Evolutionary conservation across 2,329 filamentous ascomycete genomes (phyloP).

Genomic region (Xylariales sp.): DNA sequence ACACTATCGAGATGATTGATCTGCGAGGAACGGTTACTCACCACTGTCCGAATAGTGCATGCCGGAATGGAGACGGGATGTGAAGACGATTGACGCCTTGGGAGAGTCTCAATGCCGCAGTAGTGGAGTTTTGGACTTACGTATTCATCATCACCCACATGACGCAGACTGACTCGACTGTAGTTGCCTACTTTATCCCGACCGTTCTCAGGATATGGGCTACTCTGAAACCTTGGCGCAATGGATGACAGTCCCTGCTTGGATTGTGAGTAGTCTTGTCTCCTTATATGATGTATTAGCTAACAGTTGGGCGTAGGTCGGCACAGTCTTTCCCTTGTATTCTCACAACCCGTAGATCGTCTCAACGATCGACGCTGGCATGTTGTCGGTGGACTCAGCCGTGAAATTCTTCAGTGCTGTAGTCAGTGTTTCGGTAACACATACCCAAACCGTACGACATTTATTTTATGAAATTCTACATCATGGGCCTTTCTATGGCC

Average conservation of each 20-base stretch:
- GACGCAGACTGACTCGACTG: neutral
- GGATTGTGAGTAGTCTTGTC: too few relatives aligned
- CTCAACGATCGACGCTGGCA: neutral
- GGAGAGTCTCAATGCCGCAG: neutral
- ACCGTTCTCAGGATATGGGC: neutral
- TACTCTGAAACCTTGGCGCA: neutral
- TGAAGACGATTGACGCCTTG: conserved; percentile 1
- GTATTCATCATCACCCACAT: neutral
- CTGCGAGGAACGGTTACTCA: conserved; percentile 29
- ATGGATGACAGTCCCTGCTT: neutral
- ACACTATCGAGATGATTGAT: conserved; percentile 33
- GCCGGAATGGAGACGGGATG: neutral
- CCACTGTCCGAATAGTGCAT: neutral
- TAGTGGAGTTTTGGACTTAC: neutral
- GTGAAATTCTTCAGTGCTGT: too few relatives aligned
- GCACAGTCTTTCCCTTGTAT: neutral
- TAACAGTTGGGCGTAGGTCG: too few relatives aligned
- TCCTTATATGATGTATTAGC: too few relatives aligned
- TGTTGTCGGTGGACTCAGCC: neutral
- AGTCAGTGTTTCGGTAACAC: neutral
- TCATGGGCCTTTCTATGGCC: neutral
- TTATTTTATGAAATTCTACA: neutral
- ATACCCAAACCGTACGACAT: neutral
- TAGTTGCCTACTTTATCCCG: neutral
- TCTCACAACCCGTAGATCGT: neutral